phyloP scores from a whole-genome alignment of 1,284 basidiomycete species.

The Cystobasidium sp. region DNA sequence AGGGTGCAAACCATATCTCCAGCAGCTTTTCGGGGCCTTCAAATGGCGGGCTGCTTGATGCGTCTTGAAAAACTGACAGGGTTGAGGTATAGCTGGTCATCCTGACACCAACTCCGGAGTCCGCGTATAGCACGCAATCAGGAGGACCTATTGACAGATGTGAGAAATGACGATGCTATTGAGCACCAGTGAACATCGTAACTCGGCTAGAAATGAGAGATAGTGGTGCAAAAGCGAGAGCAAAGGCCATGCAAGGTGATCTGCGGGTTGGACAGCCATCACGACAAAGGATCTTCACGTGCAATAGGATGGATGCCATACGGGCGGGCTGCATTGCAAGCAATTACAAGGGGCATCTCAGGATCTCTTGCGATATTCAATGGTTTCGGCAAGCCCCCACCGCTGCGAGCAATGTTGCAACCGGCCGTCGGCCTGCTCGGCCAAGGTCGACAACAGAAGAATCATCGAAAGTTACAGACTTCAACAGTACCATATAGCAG shows the following conservation, averaged over 20 bases:
- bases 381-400: no score
- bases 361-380: no score
- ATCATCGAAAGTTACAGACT: no score
- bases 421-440: no score
- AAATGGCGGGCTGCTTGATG: constrained; percentile 48
- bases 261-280: neutral
- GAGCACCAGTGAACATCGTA: constrained; percentile 2
- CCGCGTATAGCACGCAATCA: neutral
- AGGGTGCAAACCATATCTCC: constrained; percentile 94
- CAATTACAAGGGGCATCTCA: no score
- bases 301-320: no score
- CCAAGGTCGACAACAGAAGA: no score
- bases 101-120: neutral
- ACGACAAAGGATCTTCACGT: no score
- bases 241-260: neutral
- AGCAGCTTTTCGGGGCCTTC: constrained; percentile 87
- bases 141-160: neutral
- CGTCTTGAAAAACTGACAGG: constrained; percentile 27
- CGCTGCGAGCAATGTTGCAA: no score
- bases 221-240: neutral
- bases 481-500: no score
- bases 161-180: constrained; percentile 6
- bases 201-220: neutral
- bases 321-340: no score
- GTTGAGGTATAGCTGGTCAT: constrained; percentile 29